Percentiles rank a stretch among this genome's conserved stretches.
phyloP scores from a whole-genome alignment of 805 yeast species.

The Kuraishia hungarica region DNA sequence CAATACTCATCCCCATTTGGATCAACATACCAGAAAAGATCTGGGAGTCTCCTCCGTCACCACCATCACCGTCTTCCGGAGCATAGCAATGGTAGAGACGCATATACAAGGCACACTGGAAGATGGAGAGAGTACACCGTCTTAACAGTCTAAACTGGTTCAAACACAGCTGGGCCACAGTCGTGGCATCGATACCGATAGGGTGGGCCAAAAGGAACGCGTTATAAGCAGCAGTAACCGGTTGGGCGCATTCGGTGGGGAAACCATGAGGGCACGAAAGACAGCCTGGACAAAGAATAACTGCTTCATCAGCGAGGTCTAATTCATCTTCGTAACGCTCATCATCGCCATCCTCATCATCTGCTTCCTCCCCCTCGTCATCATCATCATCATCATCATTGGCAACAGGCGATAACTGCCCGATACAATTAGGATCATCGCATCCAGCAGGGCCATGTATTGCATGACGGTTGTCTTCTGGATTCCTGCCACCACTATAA shows the following conservation, averaged over 20 bases:
- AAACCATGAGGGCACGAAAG: not conserved
- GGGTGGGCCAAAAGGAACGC: slow-evolving; percentile 34
- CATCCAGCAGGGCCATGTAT: not conserved
- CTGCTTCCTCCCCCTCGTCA: slow-evolving; percentile 10
- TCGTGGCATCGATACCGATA: slow-evolving; percentile 33
- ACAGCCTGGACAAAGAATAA: not conserved
- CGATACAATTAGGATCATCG: not conserved
- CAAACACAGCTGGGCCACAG: slow-evolving; percentile 45
- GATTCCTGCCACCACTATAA: not conserved
- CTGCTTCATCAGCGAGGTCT: not conserved
- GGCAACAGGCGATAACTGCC: not conserved
- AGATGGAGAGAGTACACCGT: slow-evolving; percentile 37
- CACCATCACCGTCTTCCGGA: slow-evolving; percentile 51
- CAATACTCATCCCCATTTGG: slow-evolving; percentile 62
- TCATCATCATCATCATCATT: slow-evolving; percentile 20
- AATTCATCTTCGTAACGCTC: slow-evolving; percentile 5
- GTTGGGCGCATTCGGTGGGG: not conserved
- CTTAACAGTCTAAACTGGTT: slow-evolving; percentile 44
- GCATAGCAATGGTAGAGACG: slow-evolving; percentile 39
- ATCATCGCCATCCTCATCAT: slow-evolving; percentile 19
- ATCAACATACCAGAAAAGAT: slow-evolving; percentile 46
- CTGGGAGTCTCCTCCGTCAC: slow-evolving; percentile 51
- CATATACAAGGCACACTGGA: slow-evolving; percentile 46
- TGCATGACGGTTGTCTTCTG: not conserved
- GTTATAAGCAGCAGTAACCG: not conserved